Evolutionary conservation across 306 rosid genomes (phyloP), one percentile per base, ranked within the genome.

Genomic region (Pyrus pyrifolia): DNA sequence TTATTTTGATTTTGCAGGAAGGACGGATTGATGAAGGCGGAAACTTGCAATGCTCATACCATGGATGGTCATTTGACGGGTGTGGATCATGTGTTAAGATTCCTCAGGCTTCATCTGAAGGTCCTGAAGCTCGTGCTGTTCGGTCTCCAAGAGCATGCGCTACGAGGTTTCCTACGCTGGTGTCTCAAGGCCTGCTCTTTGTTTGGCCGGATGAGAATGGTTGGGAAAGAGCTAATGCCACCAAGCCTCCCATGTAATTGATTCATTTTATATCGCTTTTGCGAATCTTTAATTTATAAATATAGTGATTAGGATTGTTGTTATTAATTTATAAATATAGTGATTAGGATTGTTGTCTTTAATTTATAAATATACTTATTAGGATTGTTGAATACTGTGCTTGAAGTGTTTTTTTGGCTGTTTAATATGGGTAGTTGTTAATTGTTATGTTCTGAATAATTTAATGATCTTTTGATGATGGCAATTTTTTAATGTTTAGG

Each of bases 161-260:
- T 4, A 90, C 87, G 1, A 88, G 89, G 85, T 88, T 91, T 79
- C 98, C 97, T 40, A 89, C 95, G 13, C 49, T 84, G 84, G 96
- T 86, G 70, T 95, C 98, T 81, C 98, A 95, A 85, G 98, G 98
- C 46, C 79, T 95, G 76, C 97, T 95, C 82, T 95, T 92, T 75
- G 98, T 95, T 73, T 95, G 98, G 98, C 98, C 98, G 1, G 97
- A 95, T 84, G 95, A 92, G 83, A 92, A 90, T 79, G 98, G 96
- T 76, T 90, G 93, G 98, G 98, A 90, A 79, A 89, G 87, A 86
- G 98, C 97, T 38, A 85, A 75, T 27, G 92, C 93, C 67, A 76
- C 96, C 49, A 77, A 86, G 76, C 96, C 97, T 83, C 92, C 97
- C 80, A 83, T 85, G 98, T 95, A 85, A 74, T 81, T 74, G 84